Conservation (phyloP, 2,329 filamentous ascomycete species). For the Paecilomyces sp. region DNA sequence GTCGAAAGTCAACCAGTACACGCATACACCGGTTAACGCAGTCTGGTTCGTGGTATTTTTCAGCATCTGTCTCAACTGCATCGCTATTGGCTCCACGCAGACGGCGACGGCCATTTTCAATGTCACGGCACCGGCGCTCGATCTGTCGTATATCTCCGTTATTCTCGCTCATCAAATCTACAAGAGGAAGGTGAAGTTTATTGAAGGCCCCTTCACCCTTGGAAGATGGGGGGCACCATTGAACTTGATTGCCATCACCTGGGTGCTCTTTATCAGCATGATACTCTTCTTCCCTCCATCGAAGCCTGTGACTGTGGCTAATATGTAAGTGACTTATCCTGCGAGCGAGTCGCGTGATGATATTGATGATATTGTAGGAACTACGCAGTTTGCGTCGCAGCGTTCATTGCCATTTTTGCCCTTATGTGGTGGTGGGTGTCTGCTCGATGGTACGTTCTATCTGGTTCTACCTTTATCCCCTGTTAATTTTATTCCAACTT, state of each 20-base stretch:
- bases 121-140: conserved; percentile 46
- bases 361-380: conserved; percentile 27
- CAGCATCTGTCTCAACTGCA: conserved; percentile 45
- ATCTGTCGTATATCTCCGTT: conserved; percentile 52
- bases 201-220: conserved; percentile 52
- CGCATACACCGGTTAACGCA: conserved; percentile 54
- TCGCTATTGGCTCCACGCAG: conserved; percentile 37
- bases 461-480: conserved; percentile 9
- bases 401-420: conserved; percentile 43
- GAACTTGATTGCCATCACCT: conserved; percentile 51
- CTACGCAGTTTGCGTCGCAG: conserved; percentile 41
- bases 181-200: conserved; percentile 45
- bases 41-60: conserved; percentile 59
- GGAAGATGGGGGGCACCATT: conserved; percentile 49
- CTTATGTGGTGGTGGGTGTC: conserved; percentile 42
- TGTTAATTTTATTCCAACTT: background rate
- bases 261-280: conserved; percentile 57
- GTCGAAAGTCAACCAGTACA: conserved; percentile 46
- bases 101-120: conserved; percentile 45
- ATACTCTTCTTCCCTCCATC: conserved; percentile 50
- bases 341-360: background rate
- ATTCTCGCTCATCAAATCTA: conserved; percentile 53
- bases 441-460: conserved; percentile 24
- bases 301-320: conserved; percentile 40
- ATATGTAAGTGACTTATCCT: conserved; percentile 33